Base-by-base conservation (phyloP, 305 asterid species). In the Coffea humblotiana region DNA sequence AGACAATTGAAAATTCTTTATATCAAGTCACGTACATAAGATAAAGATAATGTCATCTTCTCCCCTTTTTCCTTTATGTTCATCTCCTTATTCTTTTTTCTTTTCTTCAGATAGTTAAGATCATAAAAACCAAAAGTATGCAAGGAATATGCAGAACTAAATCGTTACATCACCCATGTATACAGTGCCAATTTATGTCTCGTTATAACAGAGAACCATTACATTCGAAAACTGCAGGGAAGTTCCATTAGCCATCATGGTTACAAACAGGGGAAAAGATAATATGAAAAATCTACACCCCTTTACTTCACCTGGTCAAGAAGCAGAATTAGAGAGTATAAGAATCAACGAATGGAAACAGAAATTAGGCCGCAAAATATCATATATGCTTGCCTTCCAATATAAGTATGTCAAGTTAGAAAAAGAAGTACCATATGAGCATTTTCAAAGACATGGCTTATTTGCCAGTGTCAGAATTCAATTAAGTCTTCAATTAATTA, bases 1-100 rank as follows among this genome's bases (percentile, higher is more conserved):
- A 75, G 66, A 61, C 48, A 80, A 67, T 68, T 63, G 64, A 35
- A 82, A 76, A 72, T 48, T 61, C 10, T 12, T 79, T 48, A n/a
- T 3, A 82, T 63, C 76, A 77, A 21, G 74, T 49, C 66, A 72
- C 21, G 52, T 47, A 32, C 43, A 72, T 69, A 71, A 54, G 69
- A 48, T 78, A 83, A 78, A 72, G 40, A 37, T 35, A 78, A n/a
- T n/a, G 32, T 68, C 49, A 69, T 45, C 35, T 48, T 40, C 51
- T 43, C 61, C 52, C 49, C 40, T 27, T 37, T 32, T 58, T 45
- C 56, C 35, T 72, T 21, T 72, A 14, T 72, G n/a, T 14, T 29
- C 21, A 52, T 3, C 35, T 32, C 29, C 35, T 49, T 3, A 37
- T 21, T 37, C 49, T 8, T 35, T 68, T 68, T 5, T 1, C 65